Percentiles rank a stretch among this genome's conserved stretches.
These are phyloP conservation scores for Metschnikowia drakensbergensis DNA, from an alignment of 805 yeast genomes.

Conservation along the genomic window DNA sequence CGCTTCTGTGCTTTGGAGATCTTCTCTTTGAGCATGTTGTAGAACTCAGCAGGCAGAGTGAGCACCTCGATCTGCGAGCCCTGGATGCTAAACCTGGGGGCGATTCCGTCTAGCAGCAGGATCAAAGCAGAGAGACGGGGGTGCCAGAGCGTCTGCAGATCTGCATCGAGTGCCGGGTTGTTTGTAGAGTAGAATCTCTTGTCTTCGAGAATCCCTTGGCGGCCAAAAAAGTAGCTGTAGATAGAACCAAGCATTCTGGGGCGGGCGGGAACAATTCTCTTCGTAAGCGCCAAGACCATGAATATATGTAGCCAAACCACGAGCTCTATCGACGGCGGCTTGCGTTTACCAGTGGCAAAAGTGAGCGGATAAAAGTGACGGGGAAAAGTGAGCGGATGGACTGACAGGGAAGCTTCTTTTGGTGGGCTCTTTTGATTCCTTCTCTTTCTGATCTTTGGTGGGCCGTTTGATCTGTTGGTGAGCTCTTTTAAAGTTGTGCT, in stretches of 20 bases:
- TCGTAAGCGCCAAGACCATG: constrained; percentile 3
- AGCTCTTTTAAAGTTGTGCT: no score
- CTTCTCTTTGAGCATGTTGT: constrained; percentile 56
- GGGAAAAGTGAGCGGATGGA: no score
- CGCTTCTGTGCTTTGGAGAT: constrained; percentile 60
- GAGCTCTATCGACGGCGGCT: background rate
- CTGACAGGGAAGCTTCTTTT: no score
- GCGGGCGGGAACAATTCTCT: constrained; percentile 9
- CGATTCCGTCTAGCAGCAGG: constrained; percentile 55
- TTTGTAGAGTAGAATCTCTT: constrained; percentile 23
- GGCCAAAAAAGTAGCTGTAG: constrained; percentile 18
- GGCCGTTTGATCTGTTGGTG: no score
- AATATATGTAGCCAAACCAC: background rate
- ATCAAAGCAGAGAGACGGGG: constrained; percentile 42
- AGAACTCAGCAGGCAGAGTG: constrained; percentile 68
- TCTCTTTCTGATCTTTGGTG: no score
- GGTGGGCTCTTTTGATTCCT: no score
- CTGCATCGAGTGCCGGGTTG: constrained; percentile 21
- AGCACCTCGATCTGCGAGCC: constrained; percentile 59
- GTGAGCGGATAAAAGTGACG: no score
- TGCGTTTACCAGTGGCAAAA: background rate
- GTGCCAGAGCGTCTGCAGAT: constrained; percentile 30
- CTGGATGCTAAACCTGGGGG: constrained; percentile 63
- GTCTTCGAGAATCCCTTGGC: constrained; percentile 9
- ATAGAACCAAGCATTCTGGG: constrained; percentile 19